Conservation (phyloP, 306 rosid species). For the Spatholobus suberectus region DNA sequence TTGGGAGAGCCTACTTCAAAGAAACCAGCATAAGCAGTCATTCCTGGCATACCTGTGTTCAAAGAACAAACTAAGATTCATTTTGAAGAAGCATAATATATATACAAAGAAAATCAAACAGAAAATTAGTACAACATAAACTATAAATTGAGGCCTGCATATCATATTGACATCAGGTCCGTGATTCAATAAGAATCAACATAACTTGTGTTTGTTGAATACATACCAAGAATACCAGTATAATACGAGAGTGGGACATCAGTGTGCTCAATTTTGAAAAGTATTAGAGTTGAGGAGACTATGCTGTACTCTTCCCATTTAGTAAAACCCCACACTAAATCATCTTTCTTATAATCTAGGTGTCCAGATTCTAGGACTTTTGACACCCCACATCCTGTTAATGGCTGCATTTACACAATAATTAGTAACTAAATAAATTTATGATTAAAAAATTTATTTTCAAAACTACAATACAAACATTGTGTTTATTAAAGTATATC, state of each 20-base stretch:
- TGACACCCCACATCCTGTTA: slow-evolving; percentile 44
- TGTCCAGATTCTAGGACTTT: slow-evolving; percentile 53
- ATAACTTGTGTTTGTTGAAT: background rate
- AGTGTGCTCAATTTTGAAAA: slow-evolving; percentile 39
- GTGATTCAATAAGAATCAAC: background rate
- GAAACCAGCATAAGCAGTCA: no score
- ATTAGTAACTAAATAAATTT: background rate
- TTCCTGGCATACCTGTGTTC: no score
- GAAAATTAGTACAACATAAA: no score
- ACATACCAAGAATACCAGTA: slow-evolving; percentile 39
- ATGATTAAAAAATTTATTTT: background rate
- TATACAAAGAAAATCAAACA: no score
- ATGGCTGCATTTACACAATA: slow-evolving; percentile 31
- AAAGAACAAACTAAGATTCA: no score
- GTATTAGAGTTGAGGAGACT: background rate
- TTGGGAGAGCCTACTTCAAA: no score
- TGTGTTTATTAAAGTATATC: no score
- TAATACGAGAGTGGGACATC: slow-evolving; percentile 45
- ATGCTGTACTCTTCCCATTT: slow-evolving; percentile 49
- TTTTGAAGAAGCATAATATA: no score
- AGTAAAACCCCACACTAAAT: slow-evolving; percentile 50
- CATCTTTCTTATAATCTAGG: slow-evolving; percentile 43
- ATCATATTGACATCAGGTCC: no score
- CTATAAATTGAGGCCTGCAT: no score
- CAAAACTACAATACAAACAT: background rate